These are phyloP conservation scores for Bipolaris oryzae DNA, from an alignment of 2,329 filamentous ascomycete species.

Conservation along the genomic window DNA sequence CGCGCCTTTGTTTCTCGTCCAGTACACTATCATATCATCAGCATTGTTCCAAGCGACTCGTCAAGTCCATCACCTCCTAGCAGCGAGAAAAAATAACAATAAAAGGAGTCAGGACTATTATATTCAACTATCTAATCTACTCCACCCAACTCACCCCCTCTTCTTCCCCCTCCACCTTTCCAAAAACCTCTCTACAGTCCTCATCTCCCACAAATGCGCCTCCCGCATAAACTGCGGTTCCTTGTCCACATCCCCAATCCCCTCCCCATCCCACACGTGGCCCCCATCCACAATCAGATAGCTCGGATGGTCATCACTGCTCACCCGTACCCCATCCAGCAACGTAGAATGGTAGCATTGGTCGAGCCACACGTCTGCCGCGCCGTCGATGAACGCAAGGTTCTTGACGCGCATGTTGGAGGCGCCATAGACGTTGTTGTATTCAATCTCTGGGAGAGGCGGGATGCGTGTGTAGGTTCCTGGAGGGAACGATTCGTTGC, in stretches of 20 bases:
- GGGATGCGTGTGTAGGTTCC: conserved; percentile 56
- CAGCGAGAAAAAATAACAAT: too few relatives aligned
- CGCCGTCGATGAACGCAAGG: conserved; percentile 60
- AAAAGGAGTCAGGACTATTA: too few relatives aligned
- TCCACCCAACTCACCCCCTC: neutral
- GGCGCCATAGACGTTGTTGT: conserved; percentile 56
- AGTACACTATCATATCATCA: too few relatives aligned
- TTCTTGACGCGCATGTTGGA: conserved; percentile 55
- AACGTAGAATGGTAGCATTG: conserved; percentile 58
- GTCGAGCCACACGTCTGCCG: conserved; percentile 60
- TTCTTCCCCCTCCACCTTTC: conserved; percentile 18
- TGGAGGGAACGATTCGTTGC: conserved; percentile 59
- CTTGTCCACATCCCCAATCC: conserved; percentile 47
- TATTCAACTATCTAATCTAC: too few relatives aligned
- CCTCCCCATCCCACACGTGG: conserved; percentile 60
- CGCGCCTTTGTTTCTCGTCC: too few relatives aligned
- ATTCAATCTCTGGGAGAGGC: conserved; percentile 49
- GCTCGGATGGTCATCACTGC: conserved; percentile 55
- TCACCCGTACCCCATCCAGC: conserved; percentile 45
- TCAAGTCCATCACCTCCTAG: too few relatives aligned
- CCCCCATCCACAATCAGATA: conserved; percentile 58
- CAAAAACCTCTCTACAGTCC: conserved; percentile 51
- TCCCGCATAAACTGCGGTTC: conserved; percentile 60
- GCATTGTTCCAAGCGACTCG: too few relatives aligned
- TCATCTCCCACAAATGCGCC: conserved; percentile 59